A percentile compares a stretch with the other conserved stretches of the same genome.
Evolutionary conservation across 495 filamentous ascomycete genomes (phyloP).

Genomic region (Astrocystis sublimbata): DNA sequence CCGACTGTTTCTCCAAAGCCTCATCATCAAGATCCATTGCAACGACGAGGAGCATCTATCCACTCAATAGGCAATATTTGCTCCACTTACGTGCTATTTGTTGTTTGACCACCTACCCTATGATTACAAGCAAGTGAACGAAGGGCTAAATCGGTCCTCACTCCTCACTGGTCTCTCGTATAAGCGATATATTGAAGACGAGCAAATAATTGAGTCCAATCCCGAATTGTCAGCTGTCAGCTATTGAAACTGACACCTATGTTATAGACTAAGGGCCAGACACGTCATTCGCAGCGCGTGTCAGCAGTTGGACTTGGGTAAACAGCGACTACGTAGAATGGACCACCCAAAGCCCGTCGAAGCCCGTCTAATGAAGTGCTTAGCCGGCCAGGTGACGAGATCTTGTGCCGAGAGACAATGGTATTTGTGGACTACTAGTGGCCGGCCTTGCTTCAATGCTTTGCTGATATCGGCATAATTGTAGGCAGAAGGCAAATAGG

Average conservation of each 20-base stretch:
- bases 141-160: conserved; percentile 5
- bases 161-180: conserved; percentile 3
- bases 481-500: conserved; percentile 10
- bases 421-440: conserved; percentile 19
- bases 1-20: conserved; percentile 3
- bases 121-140: conserved; percentile 6
- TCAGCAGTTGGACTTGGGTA: no score
- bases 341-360: no score
- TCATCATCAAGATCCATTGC: conserved; percentile 8
- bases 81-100: conserved; percentile 16
- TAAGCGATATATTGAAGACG: conserved; percentile 1
- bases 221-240: conserved; percentile 15
- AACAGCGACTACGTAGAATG: no score
- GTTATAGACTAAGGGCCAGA: background rate
- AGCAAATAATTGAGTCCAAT: conserved; percentile 13
- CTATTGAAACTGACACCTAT: background rate
- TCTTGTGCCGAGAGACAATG: background rate
- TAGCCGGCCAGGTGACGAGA: no score
- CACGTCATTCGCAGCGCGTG: background rate
- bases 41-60: background rate
- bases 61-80: conserved; percentile 2
- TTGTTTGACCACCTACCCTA: background rate
- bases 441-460: conserved; percentile 23
- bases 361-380: no score
- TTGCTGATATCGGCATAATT: conserved; percentile 8